Evolutionary conservation across 148 eudicot species (phyloP).

Genomic region (Cornus suecica): DNA sequence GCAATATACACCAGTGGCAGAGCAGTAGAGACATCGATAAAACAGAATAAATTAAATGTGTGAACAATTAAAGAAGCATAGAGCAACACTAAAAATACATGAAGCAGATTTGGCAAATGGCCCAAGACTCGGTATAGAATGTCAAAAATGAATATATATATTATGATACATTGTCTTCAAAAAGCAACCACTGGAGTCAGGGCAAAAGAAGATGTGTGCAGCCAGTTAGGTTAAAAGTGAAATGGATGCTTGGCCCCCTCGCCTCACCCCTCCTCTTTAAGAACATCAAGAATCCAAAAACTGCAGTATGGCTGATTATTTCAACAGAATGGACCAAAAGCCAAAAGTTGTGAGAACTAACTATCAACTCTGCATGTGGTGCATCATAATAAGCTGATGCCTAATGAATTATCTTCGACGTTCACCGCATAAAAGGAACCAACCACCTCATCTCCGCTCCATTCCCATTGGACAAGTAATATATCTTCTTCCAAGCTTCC

Average conservation of each 20-base stretch:
- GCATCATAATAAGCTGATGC: background rate
- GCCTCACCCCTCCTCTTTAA: background rate
- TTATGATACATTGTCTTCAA: slow-evolving; percentile 8
- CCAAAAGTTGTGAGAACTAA: background rate
- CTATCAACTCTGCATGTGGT: slow-evolving; percentile 3
- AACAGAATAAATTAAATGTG: no score
- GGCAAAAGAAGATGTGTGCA: background rate
- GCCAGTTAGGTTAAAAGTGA: background rate
- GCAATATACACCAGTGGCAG: no score
- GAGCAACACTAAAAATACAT: no score
- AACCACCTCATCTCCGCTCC: slow-evolving; percentile 95
- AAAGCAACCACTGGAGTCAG: background rate
- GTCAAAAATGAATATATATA: background rate
- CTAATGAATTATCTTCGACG: background rate
- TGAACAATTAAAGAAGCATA: no score
- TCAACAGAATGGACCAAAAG: background rate
- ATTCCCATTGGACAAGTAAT: slow-evolving; percentile 81
- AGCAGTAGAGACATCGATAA: no score
- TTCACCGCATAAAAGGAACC: slow-evolving; percentile 78
- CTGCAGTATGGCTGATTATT: background rate
- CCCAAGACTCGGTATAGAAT: background rate
- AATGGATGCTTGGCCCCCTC: background rate
- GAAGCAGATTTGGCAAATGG: background rate
- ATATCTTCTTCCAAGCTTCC: slow-evolving; percentile 90
- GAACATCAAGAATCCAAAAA: background rate